phyloP scores from a whole-genome alignment of 108 stramenopile species.

The Pseudonitzschia pungens region DNA sequence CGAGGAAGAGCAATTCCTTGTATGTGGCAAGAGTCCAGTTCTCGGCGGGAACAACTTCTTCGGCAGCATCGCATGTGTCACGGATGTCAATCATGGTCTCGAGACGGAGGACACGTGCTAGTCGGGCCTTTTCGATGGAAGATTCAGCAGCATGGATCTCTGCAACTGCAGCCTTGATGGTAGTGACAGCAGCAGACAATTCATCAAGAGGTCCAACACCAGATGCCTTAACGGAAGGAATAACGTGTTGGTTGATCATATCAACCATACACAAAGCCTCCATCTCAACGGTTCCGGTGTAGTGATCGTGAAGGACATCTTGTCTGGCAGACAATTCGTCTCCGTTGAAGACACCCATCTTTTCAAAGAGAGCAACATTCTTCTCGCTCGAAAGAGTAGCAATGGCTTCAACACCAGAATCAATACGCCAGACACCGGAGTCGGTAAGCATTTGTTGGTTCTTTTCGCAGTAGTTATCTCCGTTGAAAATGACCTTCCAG shows the following conservation, averaged over 20 bases:
- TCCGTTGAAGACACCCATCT: constrained; percentile 84
- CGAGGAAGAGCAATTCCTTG: constrained; percentile 92
- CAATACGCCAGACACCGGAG: constrained; percentile 90
- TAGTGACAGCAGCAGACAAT: constrained; percentile 64
- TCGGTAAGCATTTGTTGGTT: constrained; percentile 86
- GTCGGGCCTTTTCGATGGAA: constrained; percentile 70
- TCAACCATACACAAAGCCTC: constrained; percentile 89
- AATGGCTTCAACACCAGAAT: constrained; percentile 93
- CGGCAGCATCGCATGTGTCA: constrained; percentile 85
- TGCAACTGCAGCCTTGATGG: constrained; percentile 61
- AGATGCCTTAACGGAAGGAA: constrained; percentile 83
- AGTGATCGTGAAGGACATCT: constrained; percentile 88
- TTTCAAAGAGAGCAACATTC: constrained; percentile 89
- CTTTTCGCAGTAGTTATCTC: constrained; percentile 86
- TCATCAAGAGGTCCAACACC: constrained; percentile 68
- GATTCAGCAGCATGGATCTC: constrained; percentile 67
- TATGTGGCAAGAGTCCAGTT: constrained; percentile 94
- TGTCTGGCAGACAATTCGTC: constrained; percentile 88
- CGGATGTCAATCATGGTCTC: constrained; percentile 94
- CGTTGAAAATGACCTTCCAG: constrained; percentile 95
- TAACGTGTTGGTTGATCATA: constrained; percentile 94
- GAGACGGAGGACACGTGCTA: constrained; percentile 82
- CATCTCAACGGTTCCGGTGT: constrained; percentile 92
- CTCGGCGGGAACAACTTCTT: constrained; percentile 86
- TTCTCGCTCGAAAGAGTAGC: constrained; percentile 68